Percentiles rank a stretch among this genome's conserved stretches.
phyloP scores from a whole-genome alignment of 78 protist species.

The Guillardia theta region DNA sequence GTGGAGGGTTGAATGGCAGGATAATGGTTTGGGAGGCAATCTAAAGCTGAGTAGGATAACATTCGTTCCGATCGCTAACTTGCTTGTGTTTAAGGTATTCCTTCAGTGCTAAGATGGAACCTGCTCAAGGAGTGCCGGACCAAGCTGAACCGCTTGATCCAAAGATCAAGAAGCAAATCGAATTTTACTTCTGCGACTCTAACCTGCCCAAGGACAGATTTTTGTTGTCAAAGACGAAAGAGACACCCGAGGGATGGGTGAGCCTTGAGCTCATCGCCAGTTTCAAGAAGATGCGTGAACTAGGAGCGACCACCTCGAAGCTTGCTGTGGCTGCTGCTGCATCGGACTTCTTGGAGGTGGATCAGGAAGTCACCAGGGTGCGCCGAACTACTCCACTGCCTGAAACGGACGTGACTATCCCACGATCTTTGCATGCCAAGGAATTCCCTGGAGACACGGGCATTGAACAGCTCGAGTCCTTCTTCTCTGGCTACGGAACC shows the following conservation, averaged over 20 bases:
- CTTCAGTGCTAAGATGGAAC: no score
- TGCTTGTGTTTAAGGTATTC: no score
- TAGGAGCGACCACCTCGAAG: not conserved
- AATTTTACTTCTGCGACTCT: constrained; percentile 33
- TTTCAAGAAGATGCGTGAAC: not conserved
- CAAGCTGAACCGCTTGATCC: not conserved
- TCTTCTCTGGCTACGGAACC: not conserved
- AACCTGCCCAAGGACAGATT: constrained; percentile 38
- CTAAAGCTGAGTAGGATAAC: no score
- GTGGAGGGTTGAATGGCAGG: no score
- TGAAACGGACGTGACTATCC: not conserved
- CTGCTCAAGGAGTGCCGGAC: no score
- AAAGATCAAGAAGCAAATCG: not conserved
- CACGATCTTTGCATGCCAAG: not conserved
- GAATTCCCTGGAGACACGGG: not conserved
- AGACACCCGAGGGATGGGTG: not conserved
- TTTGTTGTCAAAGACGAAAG: not conserved
- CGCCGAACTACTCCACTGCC: not conserved
- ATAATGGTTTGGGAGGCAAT: no score
- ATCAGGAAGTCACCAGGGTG: not conserved
- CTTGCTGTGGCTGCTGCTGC: not conserved
- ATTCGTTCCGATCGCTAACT: no score
- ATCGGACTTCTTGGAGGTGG: not conserved
- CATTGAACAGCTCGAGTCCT: not conserved
- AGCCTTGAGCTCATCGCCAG: not conserved